A percentile compares a stretch with the other conserved stretches of the same genome.
These are phyloP conservation scores for Leucoagaricus sp. DNA, from an alignment of 1,284 basidiomycete species.

Conservation along the genomic window DNA sequence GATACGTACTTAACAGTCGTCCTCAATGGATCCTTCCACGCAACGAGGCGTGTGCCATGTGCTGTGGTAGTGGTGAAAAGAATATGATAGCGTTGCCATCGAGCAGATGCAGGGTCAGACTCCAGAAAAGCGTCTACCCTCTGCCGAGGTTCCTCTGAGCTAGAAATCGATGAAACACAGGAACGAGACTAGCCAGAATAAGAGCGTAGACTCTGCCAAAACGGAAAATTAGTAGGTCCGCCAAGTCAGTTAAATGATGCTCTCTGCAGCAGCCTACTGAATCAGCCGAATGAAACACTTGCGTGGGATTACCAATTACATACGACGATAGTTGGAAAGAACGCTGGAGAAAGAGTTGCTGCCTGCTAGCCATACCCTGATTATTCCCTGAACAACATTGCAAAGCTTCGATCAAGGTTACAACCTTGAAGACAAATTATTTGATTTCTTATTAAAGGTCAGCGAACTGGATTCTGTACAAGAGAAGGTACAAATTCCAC, in stretches of 20 bases:
- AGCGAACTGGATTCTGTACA: too few relatives aligned
- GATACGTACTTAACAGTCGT: not conserved
- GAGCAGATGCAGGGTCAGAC: not conserved
- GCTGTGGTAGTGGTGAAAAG: not conserved
- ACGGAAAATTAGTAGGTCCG: not conserved
- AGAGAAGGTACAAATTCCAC: too few relatives aligned
- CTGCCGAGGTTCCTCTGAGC: not conserved
- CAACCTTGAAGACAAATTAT: too few relatives aligned
- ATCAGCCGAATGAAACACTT: not conserved
- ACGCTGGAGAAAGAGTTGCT: not conserved
- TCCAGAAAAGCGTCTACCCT: not conserved
- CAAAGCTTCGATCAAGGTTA: too few relatives aligned
- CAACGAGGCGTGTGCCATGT: slow-evolving; percentile 6
- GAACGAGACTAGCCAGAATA: not conserved
- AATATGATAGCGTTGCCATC: not conserved
- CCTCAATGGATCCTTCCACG: not conserved
- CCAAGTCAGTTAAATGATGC: not conserved
- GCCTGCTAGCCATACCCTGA: too few relatives aligned
- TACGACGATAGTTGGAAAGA: too few relatives aligned
- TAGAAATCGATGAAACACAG: not conserved
- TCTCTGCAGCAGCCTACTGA: not conserved
- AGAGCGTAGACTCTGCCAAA: not conserved
- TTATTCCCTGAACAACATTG: too few relatives aligned
- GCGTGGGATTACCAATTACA: not conserved
- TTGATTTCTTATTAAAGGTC: too few relatives aligned